Conservation (phyloP, 139 green algal species). For the Diplosphaera chodatii region DNA sequence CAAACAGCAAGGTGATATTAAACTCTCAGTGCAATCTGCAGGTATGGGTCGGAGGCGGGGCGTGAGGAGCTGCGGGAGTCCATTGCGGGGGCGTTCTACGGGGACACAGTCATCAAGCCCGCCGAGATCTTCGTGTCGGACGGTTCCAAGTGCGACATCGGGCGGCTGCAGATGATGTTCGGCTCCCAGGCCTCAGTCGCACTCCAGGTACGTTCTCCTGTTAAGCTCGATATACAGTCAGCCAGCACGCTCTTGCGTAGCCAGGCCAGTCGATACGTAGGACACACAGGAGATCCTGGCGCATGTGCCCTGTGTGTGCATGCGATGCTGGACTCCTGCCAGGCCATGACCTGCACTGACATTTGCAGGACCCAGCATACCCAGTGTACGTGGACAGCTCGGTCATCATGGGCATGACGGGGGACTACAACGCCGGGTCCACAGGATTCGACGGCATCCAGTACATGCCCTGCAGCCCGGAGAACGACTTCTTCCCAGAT, state of each 20-base stretch:
- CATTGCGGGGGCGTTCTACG: conserved; percentile 81
- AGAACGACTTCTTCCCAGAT: conserved; percentile 98
- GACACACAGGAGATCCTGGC: no score
- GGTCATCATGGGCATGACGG: conserved; percentile 98
- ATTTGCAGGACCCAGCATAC: conserved; percentile 67
- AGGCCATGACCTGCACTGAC: no score
- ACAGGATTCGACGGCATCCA: conserved; percentile 80
- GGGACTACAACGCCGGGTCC: conserved; percentile 59
- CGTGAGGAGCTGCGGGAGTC: conserved; percentile 67
- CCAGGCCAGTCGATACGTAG: no score
- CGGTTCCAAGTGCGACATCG: conserved; percentile 98
- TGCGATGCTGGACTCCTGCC: no score
- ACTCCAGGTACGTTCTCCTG: no score
- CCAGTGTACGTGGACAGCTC: conserved; percentile 97
- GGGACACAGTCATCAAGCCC: conserved; percentile 40
- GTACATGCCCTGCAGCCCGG: conserved; percentile 92
- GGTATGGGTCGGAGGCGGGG: conserved; percentile 95
- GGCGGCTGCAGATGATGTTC: conserved; percentile 86
- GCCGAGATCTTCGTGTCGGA: conserved; percentile 96
- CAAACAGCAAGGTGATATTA: no score
- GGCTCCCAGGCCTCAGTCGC: conserved; percentile 23
- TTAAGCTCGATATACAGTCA: no score
- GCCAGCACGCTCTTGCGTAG: no score
- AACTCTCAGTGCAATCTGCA: no score
- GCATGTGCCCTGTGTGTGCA: no score